A percentile compares a stretch with the other conserved stretches of the same genome.
phyloP scores from a whole-genome alignment of 1,284 basidiomycete genomes.

The Moesziomyces sp. region DNA sequence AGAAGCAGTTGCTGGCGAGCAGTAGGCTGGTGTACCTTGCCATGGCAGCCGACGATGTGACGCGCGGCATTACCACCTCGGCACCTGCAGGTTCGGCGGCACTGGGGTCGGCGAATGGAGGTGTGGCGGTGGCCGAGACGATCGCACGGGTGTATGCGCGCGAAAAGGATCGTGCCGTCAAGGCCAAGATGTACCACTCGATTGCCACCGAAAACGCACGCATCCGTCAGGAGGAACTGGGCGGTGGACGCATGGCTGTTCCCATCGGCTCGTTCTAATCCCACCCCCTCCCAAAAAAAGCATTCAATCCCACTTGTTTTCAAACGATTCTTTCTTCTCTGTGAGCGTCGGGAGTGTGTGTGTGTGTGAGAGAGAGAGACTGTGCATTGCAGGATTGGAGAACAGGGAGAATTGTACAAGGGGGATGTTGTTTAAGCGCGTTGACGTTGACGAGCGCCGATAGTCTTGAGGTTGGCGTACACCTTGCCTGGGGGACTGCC shows the following conservation, averaged over 20 bases:
- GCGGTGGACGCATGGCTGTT: conserved; percentile 48
- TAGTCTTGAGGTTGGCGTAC: conserved; percentile 76
- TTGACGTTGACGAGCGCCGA: conserved; percentile 92
- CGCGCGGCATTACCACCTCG: conserved; percentile 51
- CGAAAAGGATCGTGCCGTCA: conserved; percentile 51
- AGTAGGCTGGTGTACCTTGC: conserved; percentile 44
- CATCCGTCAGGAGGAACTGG: conserved; percentile 53
- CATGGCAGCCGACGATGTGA: conserved; percentile 48
- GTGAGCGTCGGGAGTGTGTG: no score
- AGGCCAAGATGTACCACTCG: conserved; percentile 48
- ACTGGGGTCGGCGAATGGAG: background rate
- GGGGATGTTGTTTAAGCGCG: conserved; percentile 70
- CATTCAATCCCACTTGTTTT: conserved; percentile 1
- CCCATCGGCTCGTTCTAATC: conserved; percentile 21
- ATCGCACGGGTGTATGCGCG: conserved; percentile 43
- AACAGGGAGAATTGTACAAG: background rate
- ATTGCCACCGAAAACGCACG: conserved; percentile 40
- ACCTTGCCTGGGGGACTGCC: conserved; percentile 97
- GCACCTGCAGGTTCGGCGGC: background rate
- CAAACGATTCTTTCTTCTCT: background rate
- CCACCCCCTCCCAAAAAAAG: no score
- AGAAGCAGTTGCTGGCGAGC: conserved; percentile 56
- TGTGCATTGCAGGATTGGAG: conserved; percentile 3
- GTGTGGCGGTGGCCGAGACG: conserved; percentile 36
- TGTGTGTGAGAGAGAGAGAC: background rate